Evolutionary conservation across 208 protist genomes (phyloP).

Genomic region (Acanthamoeba lenticulata): DNA sequence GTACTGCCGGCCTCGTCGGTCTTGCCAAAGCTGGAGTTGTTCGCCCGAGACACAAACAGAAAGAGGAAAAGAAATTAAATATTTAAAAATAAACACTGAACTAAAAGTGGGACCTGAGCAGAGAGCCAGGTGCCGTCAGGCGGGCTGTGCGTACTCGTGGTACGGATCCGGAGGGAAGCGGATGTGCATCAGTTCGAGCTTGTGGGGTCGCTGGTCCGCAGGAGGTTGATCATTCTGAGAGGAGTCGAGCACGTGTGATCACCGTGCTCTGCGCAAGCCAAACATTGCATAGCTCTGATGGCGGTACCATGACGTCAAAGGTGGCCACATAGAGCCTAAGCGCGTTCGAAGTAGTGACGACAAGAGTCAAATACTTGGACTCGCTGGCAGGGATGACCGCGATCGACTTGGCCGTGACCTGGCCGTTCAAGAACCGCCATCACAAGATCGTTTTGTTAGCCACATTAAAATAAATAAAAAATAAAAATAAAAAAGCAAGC

Average conservation of each 20-base stretch:
- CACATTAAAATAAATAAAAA: background rate
- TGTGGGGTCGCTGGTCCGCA: background rate
- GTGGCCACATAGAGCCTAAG: constrained; percentile 66
- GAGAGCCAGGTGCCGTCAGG: background rate
- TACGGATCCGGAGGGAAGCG: constrained; percentile 46
- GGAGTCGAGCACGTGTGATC: too few species aligned
- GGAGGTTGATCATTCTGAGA: background rate
- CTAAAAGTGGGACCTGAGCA: background rate
- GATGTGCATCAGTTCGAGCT: constrained; percentile 50
- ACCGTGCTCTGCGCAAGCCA: too few species aligned
- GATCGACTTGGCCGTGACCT: constrained; percentile 62
- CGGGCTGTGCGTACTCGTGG: background rate
- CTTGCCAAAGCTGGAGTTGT: background rate
- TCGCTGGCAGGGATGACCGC: constrained; percentile 3
- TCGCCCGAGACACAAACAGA: background rate
- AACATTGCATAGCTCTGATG: too few species aligned
- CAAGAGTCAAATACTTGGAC: constrained; percentile 61
- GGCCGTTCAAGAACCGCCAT: background rate
- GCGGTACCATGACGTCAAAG: background rate
- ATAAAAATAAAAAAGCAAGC: background rate
- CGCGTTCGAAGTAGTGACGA: constrained; percentile 54
- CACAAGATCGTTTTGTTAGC: background rate
- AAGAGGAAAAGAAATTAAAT: background rate
- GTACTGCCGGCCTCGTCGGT: background rate
- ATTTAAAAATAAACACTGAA: too few species aligned